Base-by-base conservation (phyloP, 306 rosid genomes). In the Malus fusca region DNA sequence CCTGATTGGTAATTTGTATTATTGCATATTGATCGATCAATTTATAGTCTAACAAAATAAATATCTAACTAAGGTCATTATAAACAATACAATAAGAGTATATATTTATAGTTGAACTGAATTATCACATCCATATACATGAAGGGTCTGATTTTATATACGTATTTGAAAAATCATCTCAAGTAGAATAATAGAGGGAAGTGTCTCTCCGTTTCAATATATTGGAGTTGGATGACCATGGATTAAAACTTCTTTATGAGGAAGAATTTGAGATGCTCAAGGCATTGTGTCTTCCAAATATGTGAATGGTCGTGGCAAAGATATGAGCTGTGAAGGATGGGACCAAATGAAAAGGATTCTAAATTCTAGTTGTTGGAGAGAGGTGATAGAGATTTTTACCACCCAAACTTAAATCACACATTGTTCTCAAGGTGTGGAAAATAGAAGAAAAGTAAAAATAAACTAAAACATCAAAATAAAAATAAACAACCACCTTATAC, bases 241-340 rank as follows among this genome's bases (percentile, higher is more conserved):
- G 90, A 86, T 79, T 84, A 77, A 48, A 66, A n/a, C 60, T 81
- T 75, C n/a, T 61, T 40, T 23, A 42, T 59, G 67, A 46, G 80
- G 83, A 71, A 68, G 88, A 90, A 77, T 79, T 74, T 64, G 25
- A 83, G 88, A 87, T 77, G 87, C 90, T 76, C 61, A 78, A 73
- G 82, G 77, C 73, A 77, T 55, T 42, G 71, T 73, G 79, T 76
- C 76, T 77, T 67, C 72, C 66, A 69, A 76, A 66, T 60, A 66
- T 83, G 59, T 63, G 68, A 85, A 69, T 68, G 90, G 77, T 77
- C 69, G 88, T 70, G 87, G 80, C 80, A 71, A 63, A 77, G 52
- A 80, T 75, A 72, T 55, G 33, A 72, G 83, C 71, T 31, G 82
- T 76, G 81, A 65, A 68, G 53, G 80, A 55, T 82, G 88, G 90